Evolutionary conservation across 257 asterid species (phyloP), one percentile per base, ranked within the genome.

Genomic region (Fraxinus anomala): DNA sequence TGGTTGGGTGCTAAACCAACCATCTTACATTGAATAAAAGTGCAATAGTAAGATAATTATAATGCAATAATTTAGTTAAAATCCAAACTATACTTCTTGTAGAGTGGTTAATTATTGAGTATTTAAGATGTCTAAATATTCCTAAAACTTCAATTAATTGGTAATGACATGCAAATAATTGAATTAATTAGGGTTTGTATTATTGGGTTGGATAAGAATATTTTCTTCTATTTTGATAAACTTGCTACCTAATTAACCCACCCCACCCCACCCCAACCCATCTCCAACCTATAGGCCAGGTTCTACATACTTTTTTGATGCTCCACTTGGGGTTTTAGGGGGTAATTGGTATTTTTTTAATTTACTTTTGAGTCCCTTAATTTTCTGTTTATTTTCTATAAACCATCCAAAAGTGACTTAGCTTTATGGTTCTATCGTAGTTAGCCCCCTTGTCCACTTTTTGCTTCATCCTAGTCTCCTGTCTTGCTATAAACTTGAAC

Each of bases 81-180:
- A 21, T 47, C 21, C 59, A 47, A 47, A 47, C n/a, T 47, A 4
- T 47, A 47, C 21, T 47, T 47, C 19, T 16, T 5, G n/a, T 56
- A 59, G 67, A 59, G 30, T 59, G 67, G 67, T 21, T n/a, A 21
- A 59, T 59, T n/a, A 59, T 59, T 59, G 67, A 59, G 44, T 39
- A 9, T 4, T 39, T 39, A 39, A 39, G 44, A 39, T 39, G 44
- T 39, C 44, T 39, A 39, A 39, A 6, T 51, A 51, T 19, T 51
- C 63, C 63, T 51, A 3, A 51, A 51, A 14, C 19, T 51, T 51
- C 31, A 30, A 30, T 30, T 37, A n/a, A 9, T n/a, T 56, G 33
- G 4, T 31, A 31, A 31, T 31, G 33, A 31, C 1, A 2, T 54
- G 65, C 12, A 54, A n/a, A 54, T 54, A 54, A 54, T 17, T 54